A percentile compares a stretch with the other conserved stretches of the same genome.
phyloP scores from a whole-genome alignment of 1,284 basidiomycete genomes.

The Heimioporus punctisporus region DNA sequence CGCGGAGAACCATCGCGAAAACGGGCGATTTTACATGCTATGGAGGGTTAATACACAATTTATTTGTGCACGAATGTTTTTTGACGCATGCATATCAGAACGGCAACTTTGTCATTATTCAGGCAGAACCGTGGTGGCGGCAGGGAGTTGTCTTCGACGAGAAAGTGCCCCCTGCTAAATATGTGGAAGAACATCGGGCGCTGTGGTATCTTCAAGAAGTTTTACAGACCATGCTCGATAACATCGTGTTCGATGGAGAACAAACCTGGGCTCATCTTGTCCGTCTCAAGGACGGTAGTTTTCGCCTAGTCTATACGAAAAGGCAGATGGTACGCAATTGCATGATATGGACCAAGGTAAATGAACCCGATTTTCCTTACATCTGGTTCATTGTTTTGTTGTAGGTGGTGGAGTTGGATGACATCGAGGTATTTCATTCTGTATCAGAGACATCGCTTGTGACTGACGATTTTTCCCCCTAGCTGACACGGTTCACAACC shows the following conservation, averaged over 20 bases:
- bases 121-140: slow-evolving; percentile 35
- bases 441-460: not conserved
- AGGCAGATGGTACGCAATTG: slow-evolving; percentile 35
- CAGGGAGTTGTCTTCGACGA: slow-evolving; percentile 5
- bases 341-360: slow-evolving; percentile 39
- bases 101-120: slow-evolving; percentile 40
- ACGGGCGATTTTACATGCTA: too few relatives aligned
- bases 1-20: too few relatives aligned
- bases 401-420: slow-evolving; percentile 33
- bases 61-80: too few relatives aligned
- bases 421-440: slow-evolving; percentile 28
- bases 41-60: too few relatives aligned
- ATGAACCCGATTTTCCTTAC: slow-evolving; percentile 6
- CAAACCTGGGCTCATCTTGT: slow-evolving; percentile 48
- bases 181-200: slow-evolving; percentile 23
- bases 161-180: not conserved
- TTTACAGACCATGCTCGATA: slow-evolving; percentile 39
- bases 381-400: not conserved
- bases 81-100: too few relatives aligned
- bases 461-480: not conserved
- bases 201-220: slow-evolving; percentile 29
- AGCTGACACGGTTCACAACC: slow-evolving; percentile 28
- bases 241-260: slow-evolving; percentile 41
- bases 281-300: slow-evolving; percentile 30
- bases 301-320: slow-evolving; percentile 36